These are phyloP conservation scores for Citrus hindsii DNA, from an alignment of 345 rosid species.

Conservation along the genomic window DNA sequence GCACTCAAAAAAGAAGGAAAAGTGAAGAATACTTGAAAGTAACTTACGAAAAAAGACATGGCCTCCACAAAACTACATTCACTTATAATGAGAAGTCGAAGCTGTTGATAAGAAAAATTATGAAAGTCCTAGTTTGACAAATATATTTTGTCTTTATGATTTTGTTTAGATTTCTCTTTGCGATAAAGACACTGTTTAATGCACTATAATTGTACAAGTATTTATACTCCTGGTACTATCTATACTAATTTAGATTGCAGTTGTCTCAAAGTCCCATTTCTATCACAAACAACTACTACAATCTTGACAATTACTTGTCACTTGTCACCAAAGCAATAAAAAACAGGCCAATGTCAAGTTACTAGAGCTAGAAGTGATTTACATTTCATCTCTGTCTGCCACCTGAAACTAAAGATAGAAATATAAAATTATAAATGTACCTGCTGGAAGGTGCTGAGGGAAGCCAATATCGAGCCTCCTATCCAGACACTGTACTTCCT, in stretches of 20 bases:
- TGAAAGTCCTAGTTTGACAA: neutral
- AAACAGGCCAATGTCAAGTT: neutral
- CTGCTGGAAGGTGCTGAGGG: constrained; percentile 68
- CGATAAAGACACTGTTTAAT: neutral
- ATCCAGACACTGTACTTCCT: constrained; percentile 68
- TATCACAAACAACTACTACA: neutral
- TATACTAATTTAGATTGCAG: neutral
- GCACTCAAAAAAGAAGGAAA: constrained; percentile 27
- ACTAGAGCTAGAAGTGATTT: neutral
- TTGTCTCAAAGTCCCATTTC: constrained; percentile 3
- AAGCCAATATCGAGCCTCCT: constrained; percentile 58
- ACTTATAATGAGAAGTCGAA: neutral
- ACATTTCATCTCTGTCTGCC: neutral
- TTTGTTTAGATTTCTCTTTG: neutral
- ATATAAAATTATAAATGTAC: constrained; percentile 17
- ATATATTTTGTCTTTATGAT: neutral
- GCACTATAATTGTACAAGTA: neutral
- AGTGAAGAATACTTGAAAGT: neutral
- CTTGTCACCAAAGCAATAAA: neutral
- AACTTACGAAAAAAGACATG: neutral
- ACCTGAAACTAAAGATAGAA: neutral
- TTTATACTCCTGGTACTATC: neutral
- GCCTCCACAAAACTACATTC: neutral
- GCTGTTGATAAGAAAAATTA: neutral
- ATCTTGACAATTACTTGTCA: neutral